These are phyloP conservation scores for Gonapodya sp. DNA, from an alignment of 192 early-diverging fungal genomes.

Conservation along the genomic window DNA sequence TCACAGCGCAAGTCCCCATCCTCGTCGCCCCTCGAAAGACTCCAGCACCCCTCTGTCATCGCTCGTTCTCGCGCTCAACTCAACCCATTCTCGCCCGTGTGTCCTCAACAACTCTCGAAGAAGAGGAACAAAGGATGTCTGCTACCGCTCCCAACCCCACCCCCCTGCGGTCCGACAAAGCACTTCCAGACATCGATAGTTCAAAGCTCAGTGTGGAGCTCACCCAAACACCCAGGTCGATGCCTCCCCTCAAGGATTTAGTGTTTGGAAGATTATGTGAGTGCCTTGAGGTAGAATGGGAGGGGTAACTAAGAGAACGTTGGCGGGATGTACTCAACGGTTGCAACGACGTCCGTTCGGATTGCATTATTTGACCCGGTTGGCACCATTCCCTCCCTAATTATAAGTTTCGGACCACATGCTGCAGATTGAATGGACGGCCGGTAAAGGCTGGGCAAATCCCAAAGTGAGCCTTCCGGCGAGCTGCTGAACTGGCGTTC, in stretches of 20 bases:
- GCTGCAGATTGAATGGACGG: slow-evolving; percentile 76
- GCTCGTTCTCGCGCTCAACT: neutral
- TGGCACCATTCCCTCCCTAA: neutral
- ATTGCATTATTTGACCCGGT: neutral
- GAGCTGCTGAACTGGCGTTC: slow-evolving; percentile 58
- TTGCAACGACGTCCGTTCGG: neutral
- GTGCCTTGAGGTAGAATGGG: neutral
- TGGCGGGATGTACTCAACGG: neutral
- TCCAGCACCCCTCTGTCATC: neutral
- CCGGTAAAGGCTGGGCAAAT: slow-evolving; percentile 26
- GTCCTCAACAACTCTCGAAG: neutral
- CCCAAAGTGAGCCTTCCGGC: neutral
- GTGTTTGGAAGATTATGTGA: slow-evolving; percentile 72
- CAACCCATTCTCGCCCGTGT: neutral
- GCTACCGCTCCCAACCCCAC: neutral
- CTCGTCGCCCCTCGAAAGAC: neutral
- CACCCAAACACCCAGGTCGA: neutral
- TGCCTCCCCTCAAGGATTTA: slow-evolving; percentile 35
- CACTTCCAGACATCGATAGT: neutral
- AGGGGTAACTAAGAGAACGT: neutral
- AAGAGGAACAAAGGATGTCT: neutral
- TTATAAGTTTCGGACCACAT: slow-evolving; percentile 90
- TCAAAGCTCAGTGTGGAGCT: neutral
- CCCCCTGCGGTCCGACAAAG: neutral
- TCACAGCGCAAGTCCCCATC: neutral